These are phyloP conservation scores for Candida piceae DNA, from an alignment of 805 yeast genomes.

Conservation along the genomic window DNA sequence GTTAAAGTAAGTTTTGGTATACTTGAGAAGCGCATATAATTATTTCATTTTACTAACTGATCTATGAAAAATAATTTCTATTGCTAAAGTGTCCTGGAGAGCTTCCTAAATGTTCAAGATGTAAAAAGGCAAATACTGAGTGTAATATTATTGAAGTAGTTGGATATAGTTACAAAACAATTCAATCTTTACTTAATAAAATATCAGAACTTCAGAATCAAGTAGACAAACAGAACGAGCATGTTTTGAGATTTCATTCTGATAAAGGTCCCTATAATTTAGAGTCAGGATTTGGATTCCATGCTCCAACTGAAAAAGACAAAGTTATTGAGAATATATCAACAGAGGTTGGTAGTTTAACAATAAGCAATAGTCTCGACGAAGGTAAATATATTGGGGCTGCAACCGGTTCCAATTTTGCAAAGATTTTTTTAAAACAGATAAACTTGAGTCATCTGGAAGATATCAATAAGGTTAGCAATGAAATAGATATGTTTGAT, in stretches of 20 bases:
- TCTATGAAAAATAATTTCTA: background rate
- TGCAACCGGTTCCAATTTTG: conserved; percentile 25
- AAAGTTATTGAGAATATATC: conserved; percentile 20
- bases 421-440: conserved; percentile 17
- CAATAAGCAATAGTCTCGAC: conserved; percentile 8
- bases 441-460: conserved; percentile 15
- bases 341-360: conserved; percentile 23
- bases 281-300: background rate
- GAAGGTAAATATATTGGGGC: conserved; percentile 23
- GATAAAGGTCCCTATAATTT: conserved; percentile 1
- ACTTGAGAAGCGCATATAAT: too few species aligned
- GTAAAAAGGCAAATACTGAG: conserved; percentile 12
- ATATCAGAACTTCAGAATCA: conserved; percentile 14
- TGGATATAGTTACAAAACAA: conserved; percentile 20
- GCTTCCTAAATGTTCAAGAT: conserved; percentile 18
- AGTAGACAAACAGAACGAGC: background rate
- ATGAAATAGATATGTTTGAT: conserved; percentile 16
- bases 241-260: background rate
- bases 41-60: background rate
- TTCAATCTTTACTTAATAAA: conserved; percentile 10
- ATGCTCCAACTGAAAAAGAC: conserved; percentile 1
- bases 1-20: conserved; percentile 19
- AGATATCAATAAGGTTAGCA: conserved; percentile 2
- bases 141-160: conserved; percentile 20
- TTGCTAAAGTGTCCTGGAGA: conserved; percentile 19